phyloP scores from a whole-genome alignment of 805 yeast genomes.

The Spathaspora boniae region DNA sequence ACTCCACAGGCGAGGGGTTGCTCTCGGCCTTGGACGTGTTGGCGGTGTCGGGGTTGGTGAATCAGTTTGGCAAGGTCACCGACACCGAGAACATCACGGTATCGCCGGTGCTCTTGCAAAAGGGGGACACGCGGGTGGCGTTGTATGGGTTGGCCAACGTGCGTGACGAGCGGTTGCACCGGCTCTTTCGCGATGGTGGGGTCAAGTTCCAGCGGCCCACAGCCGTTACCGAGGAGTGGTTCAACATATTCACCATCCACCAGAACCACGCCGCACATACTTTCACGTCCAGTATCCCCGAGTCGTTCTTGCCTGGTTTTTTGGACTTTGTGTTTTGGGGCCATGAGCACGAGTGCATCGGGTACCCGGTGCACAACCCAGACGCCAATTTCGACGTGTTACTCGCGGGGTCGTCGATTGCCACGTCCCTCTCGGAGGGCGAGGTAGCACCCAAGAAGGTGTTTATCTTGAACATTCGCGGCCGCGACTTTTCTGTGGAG shows the following conservation, averaged over 20 bases:
- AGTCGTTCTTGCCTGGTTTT: conserved; percentile 74
- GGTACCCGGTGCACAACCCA: conserved; percentile 59
- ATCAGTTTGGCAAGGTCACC: conserved; percentile 82
- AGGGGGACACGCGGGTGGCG: conserved; percentile 79
- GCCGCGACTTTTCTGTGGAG: conserved; percentile 52
- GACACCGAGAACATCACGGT: conserved; percentile 73
- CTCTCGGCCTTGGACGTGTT: conserved; percentile 84
- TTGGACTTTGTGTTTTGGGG: conserved; percentile 92
- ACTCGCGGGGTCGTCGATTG: conserved; percentile 93
- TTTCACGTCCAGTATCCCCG: conserved; percentile 80
- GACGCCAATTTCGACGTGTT: conserved; percentile 69
- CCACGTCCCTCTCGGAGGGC: conserved; percentile 83
- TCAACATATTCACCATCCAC: conserved; percentile 81
- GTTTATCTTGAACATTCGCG: conserved; percentile 65
- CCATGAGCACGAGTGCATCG: conserved; percentile 93
- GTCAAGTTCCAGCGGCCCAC: conserved; percentile 77
- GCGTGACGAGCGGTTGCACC: conserved; percentile 81
- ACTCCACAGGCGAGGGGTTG: conserved; percentile 82
- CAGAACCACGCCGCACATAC: conserved; percentile 87
- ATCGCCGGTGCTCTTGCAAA: conserved; percentile 74
- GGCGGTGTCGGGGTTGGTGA: conserved; percentile 75
- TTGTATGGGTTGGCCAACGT: conserved; percentile 86
- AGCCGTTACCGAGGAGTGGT: conserved; percentile 63
- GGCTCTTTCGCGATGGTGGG: conserved; percentile 76
- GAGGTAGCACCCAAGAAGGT: conserved; percentile 76